These are phyloP conservation scores for Amyloporia xantha DNA, from an alignment of 768 basidiomycete species.

Conservation along the genomic window DNA sequence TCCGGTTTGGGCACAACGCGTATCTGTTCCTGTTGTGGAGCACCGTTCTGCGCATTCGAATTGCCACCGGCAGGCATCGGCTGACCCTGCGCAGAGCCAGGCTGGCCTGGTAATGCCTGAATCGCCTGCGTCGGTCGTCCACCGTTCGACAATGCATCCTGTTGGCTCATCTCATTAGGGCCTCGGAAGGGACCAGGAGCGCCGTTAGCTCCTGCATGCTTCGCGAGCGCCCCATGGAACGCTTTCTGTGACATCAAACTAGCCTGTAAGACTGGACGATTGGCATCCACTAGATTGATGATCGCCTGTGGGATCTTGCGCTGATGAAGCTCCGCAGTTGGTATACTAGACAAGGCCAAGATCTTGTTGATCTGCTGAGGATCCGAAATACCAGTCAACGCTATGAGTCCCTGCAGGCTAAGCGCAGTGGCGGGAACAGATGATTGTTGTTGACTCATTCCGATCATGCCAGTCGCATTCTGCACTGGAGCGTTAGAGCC, in stretches of 20 bases:
- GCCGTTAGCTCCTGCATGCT: background rate
- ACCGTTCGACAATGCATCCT: background rate
- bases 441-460: too few relatives aligned
- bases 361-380: too few relatives aligned
- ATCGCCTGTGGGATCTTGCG: too few relatives aligned
- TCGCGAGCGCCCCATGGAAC: slow-evolving; percentile 5
- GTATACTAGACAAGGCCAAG: too few relatives aligned
- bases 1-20: background rate
- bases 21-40: background rate
- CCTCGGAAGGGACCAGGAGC: background rate
- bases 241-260: slow-evolving; percentile 13
- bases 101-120: background rate
- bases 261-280: slow-evolving; percentile 33
- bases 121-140: background rate
- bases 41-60: background rate
- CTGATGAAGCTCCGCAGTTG: too few relatives aligned
- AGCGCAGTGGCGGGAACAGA: too few relatives aligned
- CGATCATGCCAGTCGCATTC: too few relatives aligned
- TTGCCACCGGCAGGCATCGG: background rate
- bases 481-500: too few relatives aligned
- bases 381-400: too few relatives aligned
- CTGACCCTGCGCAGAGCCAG: background rate
- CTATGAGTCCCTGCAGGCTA: too few relatives aligned
- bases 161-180: background rate
- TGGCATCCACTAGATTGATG: slow-evolving; percentile 50